These are phyloP conservation scores for Austroboletus niveus DNA, from an alignment of 1,284 basidiomycete genomes.

Conservation along the genomic window DNA sequence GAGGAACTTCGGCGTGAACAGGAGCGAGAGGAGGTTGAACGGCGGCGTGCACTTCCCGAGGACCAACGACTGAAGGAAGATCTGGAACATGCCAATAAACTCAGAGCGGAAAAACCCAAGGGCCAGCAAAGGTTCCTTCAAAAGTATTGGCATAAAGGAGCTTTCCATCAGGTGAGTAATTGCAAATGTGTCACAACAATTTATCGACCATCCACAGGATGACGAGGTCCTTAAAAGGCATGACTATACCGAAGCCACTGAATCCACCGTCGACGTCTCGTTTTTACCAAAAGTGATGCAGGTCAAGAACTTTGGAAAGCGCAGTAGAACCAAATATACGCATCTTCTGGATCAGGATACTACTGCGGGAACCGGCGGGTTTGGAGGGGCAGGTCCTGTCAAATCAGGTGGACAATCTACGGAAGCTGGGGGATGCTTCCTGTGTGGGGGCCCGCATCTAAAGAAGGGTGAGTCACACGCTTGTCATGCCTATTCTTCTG, in stretches of 20 bases:
- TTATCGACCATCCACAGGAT: slow-evolving; percentile 53
- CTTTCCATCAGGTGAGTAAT: slow-evolving; percentile 84
- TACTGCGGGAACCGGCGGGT: slow-evolving; percentile 59
- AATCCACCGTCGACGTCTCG: slow-evolving; percentile 82
- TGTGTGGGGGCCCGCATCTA: slow-evolving; percentile 87
- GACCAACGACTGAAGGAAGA: slow-evolving; percentile 90
- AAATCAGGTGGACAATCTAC: slow-evolving; percentile 56
- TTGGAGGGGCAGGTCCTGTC: slow-evolving; percentile 60
- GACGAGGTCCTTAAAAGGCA: slow-evolving; percentile 81
- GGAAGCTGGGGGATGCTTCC: slow-evolving; percentile 77
- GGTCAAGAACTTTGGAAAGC: slow-evolving; percentile 94
- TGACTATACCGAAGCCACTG: slow-evolving; percentile 89
- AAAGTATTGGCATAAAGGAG: slow-evolving; percentile 99
- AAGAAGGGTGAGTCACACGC: slow-evolving; percentile 66
- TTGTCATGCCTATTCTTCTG: not conserved
- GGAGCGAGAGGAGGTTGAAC: slow-evolving; percentile 88
- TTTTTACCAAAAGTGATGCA: slow-evolving; percentile 95
- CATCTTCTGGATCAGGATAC: slow-evolving; percentile 96
- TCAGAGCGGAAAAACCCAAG: slow-evolving; percentile 80
- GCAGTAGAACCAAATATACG: slow-evolving; percentile 91
- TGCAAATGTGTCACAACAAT: not conserved
- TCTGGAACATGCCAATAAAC: slow-evolving; percentile 77
- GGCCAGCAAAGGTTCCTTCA: slow-evolving; percentile 92
- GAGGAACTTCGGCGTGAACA: slow-evolving; percentile 74
- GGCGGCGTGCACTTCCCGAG: slow-evolving; percentile 88